These are phyloP conservation scores for Pezicula radicicola DNA, from an alignment of 2,329 filamentous ascomycete species.

Conservation along the genomic window DNA sequence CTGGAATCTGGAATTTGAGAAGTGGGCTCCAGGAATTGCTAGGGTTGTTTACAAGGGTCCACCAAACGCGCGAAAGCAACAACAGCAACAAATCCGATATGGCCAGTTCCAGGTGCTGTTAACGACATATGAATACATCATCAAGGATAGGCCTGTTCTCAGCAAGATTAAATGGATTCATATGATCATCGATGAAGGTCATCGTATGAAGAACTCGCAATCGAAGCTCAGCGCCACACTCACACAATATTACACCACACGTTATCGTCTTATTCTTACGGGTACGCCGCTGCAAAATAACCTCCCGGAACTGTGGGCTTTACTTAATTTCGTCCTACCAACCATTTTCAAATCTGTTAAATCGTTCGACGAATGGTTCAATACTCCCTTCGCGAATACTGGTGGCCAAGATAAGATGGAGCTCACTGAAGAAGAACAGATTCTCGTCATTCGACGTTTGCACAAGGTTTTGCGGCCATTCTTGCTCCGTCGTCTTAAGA, in stretches of 20 bases:
- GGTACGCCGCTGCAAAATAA: conserved; percentile 98
- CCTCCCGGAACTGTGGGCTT: conserved; percentile 90
- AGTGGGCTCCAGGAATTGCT: conserved; percentile 87
- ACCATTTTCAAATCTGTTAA: conserved; percentile 99
- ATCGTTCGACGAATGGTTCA: conserved; percentile 99
- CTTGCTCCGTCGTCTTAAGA: conserved; percentile 96
- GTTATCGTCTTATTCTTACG: conserved; percentile 94
- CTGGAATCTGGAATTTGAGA: conserved; percentile 98
- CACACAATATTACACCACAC: conserved; percentile 89
- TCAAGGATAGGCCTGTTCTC: conserved; percentile 92
- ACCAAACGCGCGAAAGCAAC: conserved; percentile 80
- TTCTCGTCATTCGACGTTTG: conserved; percentile 95
- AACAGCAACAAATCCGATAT: conserved; percentile 91
- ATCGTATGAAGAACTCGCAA: conserved; percentile 98
- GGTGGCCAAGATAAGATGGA: conserved; percentile 99
- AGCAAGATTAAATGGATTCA: conserved; percentile 99
- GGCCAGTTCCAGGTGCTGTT: conserved; percentile 94
- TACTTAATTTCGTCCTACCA: conserved; percentile 96
- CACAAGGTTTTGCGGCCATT: conserved; percentile 98
- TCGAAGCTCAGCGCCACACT: conserved; percentile 96
- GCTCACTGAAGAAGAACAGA: conserved; percentile 97
- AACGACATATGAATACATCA: conserved; percentile 99
- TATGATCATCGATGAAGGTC: conserved; percentile 99
- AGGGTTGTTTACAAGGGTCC: conserved; percentile 97
- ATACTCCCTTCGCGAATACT: conserved; percentile 97